Evolutionary conservation across 1,284 basidiomycete genomes (phyloP).

Genomic region (Malassezia slooffiae): DNA sequence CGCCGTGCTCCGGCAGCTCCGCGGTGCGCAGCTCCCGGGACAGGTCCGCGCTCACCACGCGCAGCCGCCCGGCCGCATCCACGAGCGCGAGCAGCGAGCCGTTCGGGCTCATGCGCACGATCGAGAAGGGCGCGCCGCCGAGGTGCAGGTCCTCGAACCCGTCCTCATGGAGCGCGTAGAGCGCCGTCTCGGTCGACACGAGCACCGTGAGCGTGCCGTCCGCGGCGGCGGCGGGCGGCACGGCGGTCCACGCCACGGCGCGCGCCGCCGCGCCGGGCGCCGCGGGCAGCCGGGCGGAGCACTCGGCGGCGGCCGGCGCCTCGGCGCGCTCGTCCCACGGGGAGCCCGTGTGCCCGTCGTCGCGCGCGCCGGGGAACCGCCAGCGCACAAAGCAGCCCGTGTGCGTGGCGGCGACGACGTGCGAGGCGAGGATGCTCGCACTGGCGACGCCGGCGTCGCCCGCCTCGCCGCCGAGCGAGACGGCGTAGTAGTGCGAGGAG

Average conservation of each 20-base stretch:
- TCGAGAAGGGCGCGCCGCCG: conserved; percentile 73
- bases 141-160: conserved; percentile 52
- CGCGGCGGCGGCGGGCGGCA: conserved; percentile 16
- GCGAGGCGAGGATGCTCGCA: conserved; percentile 71
- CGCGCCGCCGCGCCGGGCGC: neutral
- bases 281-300: too few species aligned
- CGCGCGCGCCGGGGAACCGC: conserved; percentile 61
- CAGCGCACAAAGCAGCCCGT: conserved; percentile 65
- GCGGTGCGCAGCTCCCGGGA: conserved; percentile 78
- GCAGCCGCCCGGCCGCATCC: conserved; percentile 61
- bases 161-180: conserved; percentile 18
- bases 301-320: conserved; percentile 14
- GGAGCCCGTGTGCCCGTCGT: conserved; percentile 17
- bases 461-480: conserved; percentile 72
- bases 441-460: conserved; percentile 70
- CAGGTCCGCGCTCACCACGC: conserved; percentile 89
- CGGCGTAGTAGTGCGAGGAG: conserved; percentile 68
- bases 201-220: conserved; percentile 20
- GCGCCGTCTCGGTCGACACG: conserved; percentile 12
- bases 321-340: conserved; percentile 13
- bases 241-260: conserved; percentile 23
- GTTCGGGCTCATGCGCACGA: conserved; percentile 78
- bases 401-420: conserved; percentile 73
- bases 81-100: conserved; percentile 81
- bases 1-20: conserved; percentile 39